Evolutionary conservation across 345 rosid genomes (phyloP), one percentile per base, ranked within the genome.

Genomic region (Cardamine occulta): DNA sequence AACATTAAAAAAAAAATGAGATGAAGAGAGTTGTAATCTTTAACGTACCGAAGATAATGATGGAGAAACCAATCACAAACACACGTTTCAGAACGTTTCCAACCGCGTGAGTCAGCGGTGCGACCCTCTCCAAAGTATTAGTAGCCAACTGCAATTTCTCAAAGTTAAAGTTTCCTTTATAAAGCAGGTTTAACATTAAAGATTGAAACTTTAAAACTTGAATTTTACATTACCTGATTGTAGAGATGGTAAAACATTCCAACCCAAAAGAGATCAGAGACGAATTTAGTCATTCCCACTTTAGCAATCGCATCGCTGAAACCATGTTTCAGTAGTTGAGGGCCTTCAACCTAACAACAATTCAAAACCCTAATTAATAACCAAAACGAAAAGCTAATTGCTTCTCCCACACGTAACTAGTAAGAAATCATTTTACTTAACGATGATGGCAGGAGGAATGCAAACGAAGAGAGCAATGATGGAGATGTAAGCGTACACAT

Each of bases 11-110:
- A 13, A 4, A 44, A 44, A 6, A 45, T 15, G 23, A 37, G 18
- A 39, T 34, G 59, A 55, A 26, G 32, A 14, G 55, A 66, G 60
- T 66, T 47, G 61, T 66, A 17, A 18, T 62, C 5, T 49, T 74
- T 82, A 81, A 32, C 35, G 35, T 9, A 94, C 99, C 99, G 45
- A 94, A 91, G 79, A 72, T 40, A 21, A 94, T 24, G 78, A 94
- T 91, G 49, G 99, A 88, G 87, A 94, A 94, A 39, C 96, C 99
- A 14, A 94, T 94, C 63, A 94, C 99, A 51, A 94, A 91, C 48
- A 91, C 99, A 77, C 99, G 95, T 81, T 94, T 94, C 84, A 94
- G 86, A 81, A 94, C 99, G 81, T 94, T 94, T 68, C 99, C 99
- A 66, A 94, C 97, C 4, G 97, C 99, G 68, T 94, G 99, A 13